Evolutionary conservation across 2,329 filamentous ascomycete species (phyloP).

Genomic region (Blumeriella jaapii): DNA sequence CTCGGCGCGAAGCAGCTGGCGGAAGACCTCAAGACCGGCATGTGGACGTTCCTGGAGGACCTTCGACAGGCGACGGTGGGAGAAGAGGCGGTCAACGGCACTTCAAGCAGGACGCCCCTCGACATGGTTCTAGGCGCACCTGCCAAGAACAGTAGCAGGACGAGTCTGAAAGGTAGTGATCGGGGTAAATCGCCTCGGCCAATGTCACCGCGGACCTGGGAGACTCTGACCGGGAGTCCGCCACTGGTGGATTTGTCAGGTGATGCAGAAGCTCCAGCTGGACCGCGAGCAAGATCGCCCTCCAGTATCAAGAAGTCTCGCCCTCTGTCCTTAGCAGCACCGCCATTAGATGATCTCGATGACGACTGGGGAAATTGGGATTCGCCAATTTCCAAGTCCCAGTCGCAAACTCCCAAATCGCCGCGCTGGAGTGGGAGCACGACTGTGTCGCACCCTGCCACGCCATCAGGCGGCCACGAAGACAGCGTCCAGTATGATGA

Average conservation of each 20-base stretch:
- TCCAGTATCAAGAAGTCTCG: conserved; percentile 17
- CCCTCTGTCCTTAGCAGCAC: conserved; percentile 18
- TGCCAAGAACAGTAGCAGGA: conserved; percentile 29
- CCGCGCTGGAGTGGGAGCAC: conserved; percentile 50
- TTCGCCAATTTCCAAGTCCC: no score
- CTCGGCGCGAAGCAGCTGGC: conserved; percentile 26
- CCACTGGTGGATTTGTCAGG: conserved; percentile 16
- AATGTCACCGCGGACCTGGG: conserved; percentile 22
- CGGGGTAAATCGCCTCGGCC: conserved; percentile 15
- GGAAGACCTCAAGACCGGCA: conserved; percentile 75
- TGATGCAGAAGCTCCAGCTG: conserved; percentile 6
- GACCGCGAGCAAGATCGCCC: conserved; percentile 11
- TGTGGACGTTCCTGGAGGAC: conserved; percentile 94
- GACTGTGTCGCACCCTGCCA: conserved; percentile 19
- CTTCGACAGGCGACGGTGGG: conserved; percentile 91
- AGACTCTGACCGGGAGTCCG: conserved; percentile 21
- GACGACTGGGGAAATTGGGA: conserved; percentile 58
- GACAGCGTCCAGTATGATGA: conserved; percentile 22
- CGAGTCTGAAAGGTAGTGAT: conserved; percentile 17
- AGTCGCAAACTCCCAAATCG: conserved; percentile 41
- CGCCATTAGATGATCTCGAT: conserved; percentile 31
- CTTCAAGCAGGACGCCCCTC: conserved; percentile 26
- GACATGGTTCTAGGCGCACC: conserved; percentile 18
- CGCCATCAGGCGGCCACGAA: conserved; percentile 18
- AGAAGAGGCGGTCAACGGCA: conserved; percentile 67